phyloP scores from a whole-genome alignment of 2,329 filamentous ascomycete genomes.

The Fusarium papillatum region DNA sequence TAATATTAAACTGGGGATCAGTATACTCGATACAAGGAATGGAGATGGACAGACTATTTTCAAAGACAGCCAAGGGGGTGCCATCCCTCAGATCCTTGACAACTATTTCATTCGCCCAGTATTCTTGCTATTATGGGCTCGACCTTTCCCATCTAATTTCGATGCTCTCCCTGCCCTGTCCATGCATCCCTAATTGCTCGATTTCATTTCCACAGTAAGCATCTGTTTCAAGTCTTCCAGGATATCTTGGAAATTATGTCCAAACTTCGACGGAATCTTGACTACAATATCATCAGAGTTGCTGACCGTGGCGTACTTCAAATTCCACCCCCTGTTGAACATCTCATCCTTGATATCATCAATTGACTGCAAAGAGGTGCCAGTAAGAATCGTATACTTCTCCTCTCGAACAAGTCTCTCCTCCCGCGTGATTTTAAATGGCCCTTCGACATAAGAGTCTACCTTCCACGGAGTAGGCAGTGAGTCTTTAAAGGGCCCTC shows the following conservation, averaged over 20 bases:
- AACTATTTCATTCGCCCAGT: slow-evolving; percentile 51
- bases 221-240: neutral
- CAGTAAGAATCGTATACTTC: neutral
- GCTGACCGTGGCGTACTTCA: neutral
- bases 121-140: neutral
- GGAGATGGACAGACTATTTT: slow-evolving; percentile 90
- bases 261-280: neutral
- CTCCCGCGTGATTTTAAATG: neutral
- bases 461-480: neutral
- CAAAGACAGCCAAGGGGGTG: slow-evolving; percentile 85
- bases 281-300: neutral
- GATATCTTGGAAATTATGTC: neutral
- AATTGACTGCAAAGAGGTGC: neutral
- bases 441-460: neutral
- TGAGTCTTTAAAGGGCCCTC: neutral
- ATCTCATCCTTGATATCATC: neutral
- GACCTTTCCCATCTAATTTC: too few relatives aligned
- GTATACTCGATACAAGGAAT: slow-evolving; percentile 95
- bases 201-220: neutral
- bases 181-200: neutral
- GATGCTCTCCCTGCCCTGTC: neutral
- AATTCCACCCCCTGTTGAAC: neutral
- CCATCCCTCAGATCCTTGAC: slow-evolving; percentile 90
- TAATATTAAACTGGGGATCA: slow-evolving; percentile 85
- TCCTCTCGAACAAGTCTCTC: neutral